Base-by-base conservation (phyloP, 208 protist genomes). In the Trypanosomatidae sp. region DNA sequence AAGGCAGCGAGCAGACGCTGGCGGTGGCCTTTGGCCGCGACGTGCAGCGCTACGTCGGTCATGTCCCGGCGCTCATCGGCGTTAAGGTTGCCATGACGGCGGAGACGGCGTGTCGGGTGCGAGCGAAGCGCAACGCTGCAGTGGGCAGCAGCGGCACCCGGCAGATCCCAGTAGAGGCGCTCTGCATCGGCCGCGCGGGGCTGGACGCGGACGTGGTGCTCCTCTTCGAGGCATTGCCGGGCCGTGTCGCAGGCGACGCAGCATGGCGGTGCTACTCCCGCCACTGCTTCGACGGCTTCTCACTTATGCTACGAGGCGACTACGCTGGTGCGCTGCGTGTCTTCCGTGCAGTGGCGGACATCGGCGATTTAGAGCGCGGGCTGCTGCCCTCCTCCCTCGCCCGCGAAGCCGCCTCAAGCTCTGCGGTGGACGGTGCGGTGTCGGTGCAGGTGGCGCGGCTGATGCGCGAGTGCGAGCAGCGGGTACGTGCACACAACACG, bases 221-320 rank as follows among this genome's bases (percentile, higher is more conserved):
- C 30, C 65, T 79, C 30, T 79, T 74, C 74, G 74, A 73, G 52
- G 59, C 41, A 43, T 43, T 74, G 39, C 47, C 33, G 43, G 73
- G 74, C 43, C 52, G 49, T 30, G 64, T 52, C 2, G 58, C 50
- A 19, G 43, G 50, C 22, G 64, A 59, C n/a, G 55, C 65, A 25
- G 65, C 43, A 56, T 77, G 77, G 77, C n/a, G 53, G 39, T 49
- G 72, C n/a, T 82, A 68, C 68, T 46, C 62, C 19, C 44, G 41
- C 55, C 28, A 8, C 59, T 71, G 69, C 65, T 19, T 30, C 50
- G 71, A 71, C 49, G 82, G 69, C 64, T 86, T 81, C 67, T 56
- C 67, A 33, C 60, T n/a, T 65, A 86, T 86, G 82, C 59, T 73
- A 66, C 68, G 58, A 15, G 78, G 78, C n/a, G 69, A 79, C 69